A percentile compares a stretch with the other conserved stretches of the same genome.
These are phyloP conservation scores for Naematelia aurantialba DNA, from an alignment of 768 basidiomycete species.

Conservation along the genomic window DNA sequence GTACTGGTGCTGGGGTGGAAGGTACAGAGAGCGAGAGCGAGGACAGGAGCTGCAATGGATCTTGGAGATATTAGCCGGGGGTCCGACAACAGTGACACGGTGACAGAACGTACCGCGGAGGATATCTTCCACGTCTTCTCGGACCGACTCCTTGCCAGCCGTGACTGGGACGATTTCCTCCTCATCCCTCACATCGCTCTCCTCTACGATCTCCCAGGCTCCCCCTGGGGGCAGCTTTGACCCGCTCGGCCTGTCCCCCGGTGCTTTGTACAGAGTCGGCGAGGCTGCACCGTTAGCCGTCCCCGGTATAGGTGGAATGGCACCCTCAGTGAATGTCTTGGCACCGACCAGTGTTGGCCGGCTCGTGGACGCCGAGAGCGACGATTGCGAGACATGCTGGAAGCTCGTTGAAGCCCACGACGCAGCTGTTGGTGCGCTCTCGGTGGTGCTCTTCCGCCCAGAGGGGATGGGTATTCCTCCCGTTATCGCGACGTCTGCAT, in stretches of 20 bases:
- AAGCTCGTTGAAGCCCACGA: constrained; percentile 28
- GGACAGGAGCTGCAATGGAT: constrained; percentile 19
- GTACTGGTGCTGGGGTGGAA: constrained; percentile 18
- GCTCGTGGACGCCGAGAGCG: constrained; percentile 9
- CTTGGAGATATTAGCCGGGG: constrained; percentile 1
- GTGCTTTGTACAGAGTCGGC: constrained; percentile 4
- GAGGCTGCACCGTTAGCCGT: constrained; percentile 12
- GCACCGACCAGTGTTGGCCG: constrained; percentile 18
- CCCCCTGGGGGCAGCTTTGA: constrained; percentile 41
- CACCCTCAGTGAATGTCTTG: constrained; percentile 38
- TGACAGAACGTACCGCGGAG: constrained; percentile 61
- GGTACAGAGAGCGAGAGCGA: constrained; percentile 24
- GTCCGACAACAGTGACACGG: not conserved
- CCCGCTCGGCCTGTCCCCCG: not conserved
- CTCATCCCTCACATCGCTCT: constrained; percentile 19
- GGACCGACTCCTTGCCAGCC: constrained; percentile 57
- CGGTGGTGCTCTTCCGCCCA: not conserved
- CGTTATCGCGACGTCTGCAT: not conserved
- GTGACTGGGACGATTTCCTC: constrained; percentile 14
- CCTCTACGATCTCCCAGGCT: constrained; percentile 43
- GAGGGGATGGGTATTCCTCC: constrained; percentile 8
- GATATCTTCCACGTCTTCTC: constrained; percentile 68
- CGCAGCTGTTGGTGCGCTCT: constrained; percentile 6
- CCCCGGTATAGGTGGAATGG: constrained; percentile 28
- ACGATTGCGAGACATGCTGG: constrained; percentile 27